Base-by-base conservation (phyloP, 106 monocot species). In the Apostasia ramifera region DNA sequence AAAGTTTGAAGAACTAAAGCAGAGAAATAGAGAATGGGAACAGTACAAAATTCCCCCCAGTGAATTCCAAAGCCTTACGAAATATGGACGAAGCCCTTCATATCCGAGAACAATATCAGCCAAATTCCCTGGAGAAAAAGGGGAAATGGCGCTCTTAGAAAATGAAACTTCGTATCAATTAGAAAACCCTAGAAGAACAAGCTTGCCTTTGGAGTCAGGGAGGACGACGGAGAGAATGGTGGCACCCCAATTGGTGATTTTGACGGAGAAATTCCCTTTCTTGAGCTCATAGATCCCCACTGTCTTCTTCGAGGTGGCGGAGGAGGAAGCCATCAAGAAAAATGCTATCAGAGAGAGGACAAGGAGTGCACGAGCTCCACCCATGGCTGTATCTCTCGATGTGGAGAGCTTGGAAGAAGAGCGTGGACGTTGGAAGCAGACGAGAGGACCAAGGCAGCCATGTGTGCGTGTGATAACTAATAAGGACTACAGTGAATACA, bases 171-270 rank as follows among this genome's bases (percentile, higher is more conserved):
- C 6, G 15, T 57, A 13, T 57, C 56, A 15, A 3, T 55, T 11
- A 55, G 42, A 44, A 71, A 76, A 46, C 8, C 41, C 40, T 63
- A 38, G 13, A 49, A 10, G 5, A 2, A 2, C 52, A 61, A 44
- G 26, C 10, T 38, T 5, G 3, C 90, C 90, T 71, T 74, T 68
- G 13, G 81, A 73, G 46, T 91, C 90, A 47, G 90, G 90, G 13
- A 86, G 67, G 2, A 86, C 46, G 45, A 86, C 83, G 8, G 90
- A 91, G 48, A 73, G 48, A 41, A 86, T 74, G 50, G 76, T 79
- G 55, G 86, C 90, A 7, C 90, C 90, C 81, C 77, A 91, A 57
- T 81, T 91, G 54, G 90, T 84, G 75, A 86, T 63, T 59, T 72
- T 91, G 8, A 91, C 55, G 38, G 90, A 81, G 79, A 86, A 91